Base-by-base conservation (phyloP, 495 filamentous ascomycete genomes). In the Podospora sp. region DNA sequence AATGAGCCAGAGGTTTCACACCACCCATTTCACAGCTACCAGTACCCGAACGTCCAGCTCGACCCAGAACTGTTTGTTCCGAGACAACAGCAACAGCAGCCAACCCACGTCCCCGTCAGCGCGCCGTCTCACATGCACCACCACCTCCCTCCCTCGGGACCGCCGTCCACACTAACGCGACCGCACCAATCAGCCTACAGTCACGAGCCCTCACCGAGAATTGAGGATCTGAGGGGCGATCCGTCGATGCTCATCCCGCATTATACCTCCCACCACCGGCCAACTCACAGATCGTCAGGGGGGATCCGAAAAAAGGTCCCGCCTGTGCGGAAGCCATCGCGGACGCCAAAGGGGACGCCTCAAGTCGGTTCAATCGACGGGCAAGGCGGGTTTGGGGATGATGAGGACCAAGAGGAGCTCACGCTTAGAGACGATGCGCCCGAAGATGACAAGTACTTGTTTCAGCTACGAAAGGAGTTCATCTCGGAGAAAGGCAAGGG, bases 401-500 rank as follows among this genome's bases (percentile, higher is more conserved):
- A 72, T 16, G 70, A 70, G 20, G 71, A 70, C 6, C 62, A 60
- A 25, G 62, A 76, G 50, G 68, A 75, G 59, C 66, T 76, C 52
- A 75, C 72, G 9, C 73, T 83, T 53, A 71, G 76, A 20, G 72
- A 78, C 62, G 76, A 80, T 22, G 80, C 79, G n/a, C 78, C 81
- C 6, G 79, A 81, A n/a, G 80, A 83, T 27, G 81, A 82, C 68
- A 75, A 76, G 27, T 82, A 69, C 60, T 74, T 84, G 18, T 75
- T 83, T 40, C 74, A 80, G 51, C 72, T 82, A 18, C 74, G 80
- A 18, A 81, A 78, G 53, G 70, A 79, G 61, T 77, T 76, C 65
- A 70, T 78, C n/a, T 71, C 74, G 27, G 79, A 80, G 21, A 82
- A 81, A 65, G 82, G 82, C 36, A 82, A 84, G 71, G 82, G 81